Percentiles rank a stretch among this genome's conserved stretches.
phyloP scores from a whole-genome alignment of 768 basidiomycete genomes.

The Boletus subparvulus region DNA sequence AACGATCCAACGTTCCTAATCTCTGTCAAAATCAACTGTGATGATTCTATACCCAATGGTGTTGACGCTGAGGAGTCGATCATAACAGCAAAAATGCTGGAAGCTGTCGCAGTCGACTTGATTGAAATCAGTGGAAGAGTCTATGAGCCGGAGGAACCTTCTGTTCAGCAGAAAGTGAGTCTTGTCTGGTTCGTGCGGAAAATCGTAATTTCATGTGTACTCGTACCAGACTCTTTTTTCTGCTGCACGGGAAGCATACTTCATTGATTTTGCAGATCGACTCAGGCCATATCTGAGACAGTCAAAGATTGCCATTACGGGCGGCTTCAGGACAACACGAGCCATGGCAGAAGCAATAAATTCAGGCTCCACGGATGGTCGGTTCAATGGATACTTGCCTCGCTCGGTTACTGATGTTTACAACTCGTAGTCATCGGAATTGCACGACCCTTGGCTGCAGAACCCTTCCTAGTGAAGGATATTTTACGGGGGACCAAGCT shows the following conservation, averaged over 20 bases:
- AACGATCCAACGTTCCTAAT: conserved; percentile 29
- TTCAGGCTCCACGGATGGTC: conserved; percentile 26
- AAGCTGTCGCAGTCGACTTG: conserved; percentile 37
- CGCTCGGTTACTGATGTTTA: background rate
- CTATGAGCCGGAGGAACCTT: conserved; percentile 27
- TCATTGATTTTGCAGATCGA: conserved; percentile 31
- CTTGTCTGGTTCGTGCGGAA: background rate
- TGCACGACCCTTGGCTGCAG: conserved; percentile 31
- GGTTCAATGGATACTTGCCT: background rate
- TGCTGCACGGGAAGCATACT: conserved; percentile 28
- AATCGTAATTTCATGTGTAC: background rate
- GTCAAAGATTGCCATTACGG: conserved; percentile 31
- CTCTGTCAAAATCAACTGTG: conserved; percentile 36
- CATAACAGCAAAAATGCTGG: conserved; percentile 32
- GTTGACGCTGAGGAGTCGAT: conserved; percentile 35
- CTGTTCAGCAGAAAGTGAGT: conserved; percentile 11
- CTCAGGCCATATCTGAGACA: conserved; percentile 24
- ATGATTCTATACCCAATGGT: conserved; percentile 30
- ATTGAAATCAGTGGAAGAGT: conserved; percentile 43
- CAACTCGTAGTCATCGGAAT: conserved; percentile 27
- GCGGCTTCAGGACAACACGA: conserved; percentile 29
- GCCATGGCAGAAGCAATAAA: conserved; percentile 32
- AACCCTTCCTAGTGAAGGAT: conserved; percentile 30
- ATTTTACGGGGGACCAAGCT: conserved; percentile 26
- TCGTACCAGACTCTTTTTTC: conserved; percentile 11